Evolutionary conservation across 23 red algal genomes (phyloP).

Genomic region (Gracilaria domingensis): DNA sequence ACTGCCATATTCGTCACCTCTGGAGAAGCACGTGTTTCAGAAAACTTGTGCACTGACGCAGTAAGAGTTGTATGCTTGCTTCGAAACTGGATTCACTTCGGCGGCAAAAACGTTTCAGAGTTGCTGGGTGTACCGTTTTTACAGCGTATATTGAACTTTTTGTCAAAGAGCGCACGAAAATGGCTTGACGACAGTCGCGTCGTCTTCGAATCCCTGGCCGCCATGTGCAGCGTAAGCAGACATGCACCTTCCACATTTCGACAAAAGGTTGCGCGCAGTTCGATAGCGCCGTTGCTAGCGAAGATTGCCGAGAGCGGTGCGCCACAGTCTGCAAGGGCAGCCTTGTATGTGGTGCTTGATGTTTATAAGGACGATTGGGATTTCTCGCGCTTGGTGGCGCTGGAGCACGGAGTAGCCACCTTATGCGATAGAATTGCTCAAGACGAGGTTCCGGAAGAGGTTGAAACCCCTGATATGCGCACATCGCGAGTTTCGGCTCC

Average conservation of each 20-base stretch:
- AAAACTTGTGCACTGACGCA: neutral
- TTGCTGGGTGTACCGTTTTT: conserved; percentile 16
- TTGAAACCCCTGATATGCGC: neutral
- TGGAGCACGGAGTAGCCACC: neutral
- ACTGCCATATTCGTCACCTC: conserved; percentile 17
- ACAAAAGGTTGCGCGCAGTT: neutral
- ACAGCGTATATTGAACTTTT: conserved; percentile 44
- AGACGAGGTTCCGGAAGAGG: no score
- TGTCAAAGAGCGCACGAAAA: neutral
- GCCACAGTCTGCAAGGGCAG: neutral
- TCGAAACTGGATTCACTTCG: conserved; percentile 41
- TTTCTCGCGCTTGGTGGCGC: conserved; percentile 2
- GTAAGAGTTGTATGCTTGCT: conserved; percentile 31
- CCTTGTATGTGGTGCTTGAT: conserved; percentile 37
- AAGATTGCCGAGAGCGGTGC: conserved; percentile 12
- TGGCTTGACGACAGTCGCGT: neutral
- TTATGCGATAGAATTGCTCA: neutral
- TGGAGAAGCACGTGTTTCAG: neutral
- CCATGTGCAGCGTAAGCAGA: conserved; percentile 30
- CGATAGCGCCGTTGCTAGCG: neutral
- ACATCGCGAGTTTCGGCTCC: neutral
- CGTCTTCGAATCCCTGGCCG: conserved; percentile 27
- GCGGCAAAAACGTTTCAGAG: conserved; percentile 1
- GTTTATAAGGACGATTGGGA: neutral
- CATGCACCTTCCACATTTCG: conserved; percentile 8